A percentile compares a stretch with the other conserved stretches of the same genome.
Evolutionary conservation across 768 basidiomycete species (phyloP).

Genomic region (Clitopilus passeckerianus): DNA sequence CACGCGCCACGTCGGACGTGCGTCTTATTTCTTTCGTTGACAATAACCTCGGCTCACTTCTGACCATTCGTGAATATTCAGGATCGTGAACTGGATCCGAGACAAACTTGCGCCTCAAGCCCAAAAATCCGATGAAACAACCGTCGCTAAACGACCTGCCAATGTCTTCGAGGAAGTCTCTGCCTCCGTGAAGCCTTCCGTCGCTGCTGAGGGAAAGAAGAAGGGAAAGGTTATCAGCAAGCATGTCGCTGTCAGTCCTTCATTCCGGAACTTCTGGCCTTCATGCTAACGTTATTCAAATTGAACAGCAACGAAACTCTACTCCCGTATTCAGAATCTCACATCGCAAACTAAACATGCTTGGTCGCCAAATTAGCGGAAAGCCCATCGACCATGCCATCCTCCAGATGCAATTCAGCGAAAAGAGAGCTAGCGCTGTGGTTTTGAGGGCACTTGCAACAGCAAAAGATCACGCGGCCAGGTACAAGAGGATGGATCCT

Average conservation of each 20-base stretch:
- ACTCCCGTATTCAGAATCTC: conserved; percentile 93
- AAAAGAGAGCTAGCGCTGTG: conserved; percentile 83
- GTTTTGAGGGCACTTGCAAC: conserved; percentile 86
- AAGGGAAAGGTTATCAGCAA: not conserved
- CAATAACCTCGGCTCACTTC: not conserved
- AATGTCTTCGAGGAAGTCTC: conserved; percentile 1
- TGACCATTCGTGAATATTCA: not conserved
- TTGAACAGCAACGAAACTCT: conserved; percentile 83
- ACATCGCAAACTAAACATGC: conserved; percentile 85
- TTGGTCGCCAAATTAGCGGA: conserved; percentile 82
- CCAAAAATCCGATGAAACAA: not conserved
- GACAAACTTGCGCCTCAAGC: not conserved
- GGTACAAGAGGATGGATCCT: conserved; percentile 70
- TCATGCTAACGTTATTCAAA: not conserved
- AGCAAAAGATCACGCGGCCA: conserved; percentile 79
- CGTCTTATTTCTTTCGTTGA: not conserved
- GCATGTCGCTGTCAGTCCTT: not conserved
- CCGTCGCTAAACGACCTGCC: not conserved
- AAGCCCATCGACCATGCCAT: conserved; percentile 95
- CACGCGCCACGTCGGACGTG: not conserved
- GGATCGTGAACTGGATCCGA: not conserved
- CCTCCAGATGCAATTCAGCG: conserved; percentile 93
- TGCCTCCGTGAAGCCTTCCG: not conserved
- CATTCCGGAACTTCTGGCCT: not conserved
- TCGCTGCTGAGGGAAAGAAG: not conserved